Conservation (phyloP, 140 eudicot genomes). For the Stevia rebaudiana region DNA sequence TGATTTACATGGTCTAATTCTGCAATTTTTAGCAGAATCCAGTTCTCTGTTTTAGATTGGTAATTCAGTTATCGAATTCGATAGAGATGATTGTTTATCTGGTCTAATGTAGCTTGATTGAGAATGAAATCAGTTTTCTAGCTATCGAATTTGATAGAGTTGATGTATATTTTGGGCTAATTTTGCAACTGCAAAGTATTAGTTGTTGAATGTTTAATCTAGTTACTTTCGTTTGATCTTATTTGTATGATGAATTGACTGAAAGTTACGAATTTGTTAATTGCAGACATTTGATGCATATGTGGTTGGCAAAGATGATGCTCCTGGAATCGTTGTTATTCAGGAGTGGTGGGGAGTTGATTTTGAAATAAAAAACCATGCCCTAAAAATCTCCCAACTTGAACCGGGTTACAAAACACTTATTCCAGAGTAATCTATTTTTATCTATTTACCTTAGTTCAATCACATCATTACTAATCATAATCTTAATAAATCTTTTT, state of each 20-base stretch:
- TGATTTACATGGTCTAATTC: too few species aligned
- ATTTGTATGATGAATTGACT: neutral
- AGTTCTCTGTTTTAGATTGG: too few species aligned
- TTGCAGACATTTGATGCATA: conserved; percentile 83
- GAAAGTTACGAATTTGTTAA: neutral
- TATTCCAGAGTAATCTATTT: conserved; percentile 79
- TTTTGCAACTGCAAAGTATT: too few species aligned
- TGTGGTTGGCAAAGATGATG: conserved; percentile 85
- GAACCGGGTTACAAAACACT: conserved; percentile 67
- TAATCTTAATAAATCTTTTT: neutral
- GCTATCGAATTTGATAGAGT: neutral
- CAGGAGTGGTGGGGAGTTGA: conserved; percentile 99
- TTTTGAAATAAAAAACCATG: conserved; percentile 82
- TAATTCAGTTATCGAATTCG: neutral
- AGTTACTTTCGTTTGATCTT: neutral
- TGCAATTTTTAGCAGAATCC: too few species aligned
- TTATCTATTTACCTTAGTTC: conserved; percentile 11
- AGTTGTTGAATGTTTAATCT: neutral
- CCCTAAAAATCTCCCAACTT: conserved; percentile 62
- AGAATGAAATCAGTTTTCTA: neutral
- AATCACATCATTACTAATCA: neutral
- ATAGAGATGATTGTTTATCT: neutral
- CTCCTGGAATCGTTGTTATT: conserved; percentile 88
- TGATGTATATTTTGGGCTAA: neutral
- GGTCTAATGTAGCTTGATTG: neutral